Percentiles rank a stretch among this genome's conserved stretches.
Conservation (phyloP, 2,329 filamentous ascomycete genomes). For the Pseudogymnoascus sp. region DNA sequence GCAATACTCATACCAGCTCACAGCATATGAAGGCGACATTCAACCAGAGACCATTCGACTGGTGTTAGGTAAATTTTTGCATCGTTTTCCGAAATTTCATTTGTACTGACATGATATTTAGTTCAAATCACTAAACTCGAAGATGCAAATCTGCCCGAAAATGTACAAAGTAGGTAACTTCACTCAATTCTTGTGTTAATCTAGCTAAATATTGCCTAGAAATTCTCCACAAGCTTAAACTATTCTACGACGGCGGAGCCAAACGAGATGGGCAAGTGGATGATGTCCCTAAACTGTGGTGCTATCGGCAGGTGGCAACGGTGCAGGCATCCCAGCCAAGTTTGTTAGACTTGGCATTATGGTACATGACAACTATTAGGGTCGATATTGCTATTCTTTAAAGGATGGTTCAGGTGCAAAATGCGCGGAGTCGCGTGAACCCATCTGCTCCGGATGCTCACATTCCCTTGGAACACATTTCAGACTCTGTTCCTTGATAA, state of each 20-base stretch:
- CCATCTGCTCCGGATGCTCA: background rate
- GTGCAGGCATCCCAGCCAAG: background rate
- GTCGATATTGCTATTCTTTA: too few relatives aligned
- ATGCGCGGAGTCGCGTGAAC: too few relatives aligned
- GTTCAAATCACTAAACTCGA: background rate
- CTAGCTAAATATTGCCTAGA: background rate
- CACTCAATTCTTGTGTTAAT: background rate
- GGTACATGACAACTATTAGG: background rate
- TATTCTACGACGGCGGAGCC: background rate
- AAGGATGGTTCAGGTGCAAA: too few relatives aligned
- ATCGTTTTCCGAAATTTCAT: background rate
- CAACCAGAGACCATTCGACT: background rate
- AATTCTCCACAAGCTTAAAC: background rate
- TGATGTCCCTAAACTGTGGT: background rate
- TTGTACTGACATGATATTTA: background rate
- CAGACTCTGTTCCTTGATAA: background rate
- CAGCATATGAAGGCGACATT: background rate
- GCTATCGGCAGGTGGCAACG: background rate
- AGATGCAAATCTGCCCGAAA: background rate
- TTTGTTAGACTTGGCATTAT: background rate
- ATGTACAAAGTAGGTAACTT: background rate
- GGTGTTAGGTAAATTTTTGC: background rate
- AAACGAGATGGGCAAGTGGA: background rate
- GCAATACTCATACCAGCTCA: background rate
- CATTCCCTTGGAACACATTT: background rate